These are phyloP conservation scores for Afroboletus lepidellus DNA, from an alignment of 1,284 basidiomycete genomes.

Conservation along the genomic window DNA sequence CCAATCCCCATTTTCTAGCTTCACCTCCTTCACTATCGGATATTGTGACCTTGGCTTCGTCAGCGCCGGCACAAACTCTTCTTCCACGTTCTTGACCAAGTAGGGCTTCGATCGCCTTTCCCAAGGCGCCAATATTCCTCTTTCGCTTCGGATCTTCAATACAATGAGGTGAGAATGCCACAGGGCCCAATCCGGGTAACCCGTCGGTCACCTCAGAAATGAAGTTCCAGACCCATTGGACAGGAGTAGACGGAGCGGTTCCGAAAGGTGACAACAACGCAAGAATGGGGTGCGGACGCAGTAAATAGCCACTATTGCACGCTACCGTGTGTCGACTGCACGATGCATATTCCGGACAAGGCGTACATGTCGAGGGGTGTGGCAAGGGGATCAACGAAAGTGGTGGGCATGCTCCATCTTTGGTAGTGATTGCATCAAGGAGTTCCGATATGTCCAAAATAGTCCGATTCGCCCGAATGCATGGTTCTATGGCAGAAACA, in stretches of 20 bases:
- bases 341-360: conserved; percentile 80
- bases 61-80: conserved; percentile 64
- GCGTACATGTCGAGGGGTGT: conserved; percentile 72
- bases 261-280: conserved; percentile 38
- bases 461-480: conserved; percentile 57
- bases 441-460: conserved; percentile 33
- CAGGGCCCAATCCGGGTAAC: conserved; percentile 73
- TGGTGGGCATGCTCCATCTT: conserved; percentile 49
- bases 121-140: conserved; percentile 74
- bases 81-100: conserved; percentile 71
- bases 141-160: conserved; percentile 81
- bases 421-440: conserved; percentile 31
- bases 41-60: conserved; percentile 28
- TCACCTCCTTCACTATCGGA: conserved; percentile 57
- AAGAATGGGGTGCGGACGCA: conserved; percentile 62
- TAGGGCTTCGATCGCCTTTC: conserved; percentile 67
- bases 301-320: conserved; percentile 77
- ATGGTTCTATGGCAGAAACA: conserved; percentile 53
- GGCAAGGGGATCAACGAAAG: conserved; percentile 56
- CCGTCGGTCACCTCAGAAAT: conserved; percentile 60
- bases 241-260: conserved; percentile 40
- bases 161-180: conserved; percentile 80
- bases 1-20: conserved; percentile 73
- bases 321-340: conserved; percentile 65
- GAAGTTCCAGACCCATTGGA: conserved; percentile 45